Evolutionary conservation across 1,284 basidiomycete species (phyloP), one percentile per base, ranked within the genome.

Genomic region (Peniophora sp.): DNA sequence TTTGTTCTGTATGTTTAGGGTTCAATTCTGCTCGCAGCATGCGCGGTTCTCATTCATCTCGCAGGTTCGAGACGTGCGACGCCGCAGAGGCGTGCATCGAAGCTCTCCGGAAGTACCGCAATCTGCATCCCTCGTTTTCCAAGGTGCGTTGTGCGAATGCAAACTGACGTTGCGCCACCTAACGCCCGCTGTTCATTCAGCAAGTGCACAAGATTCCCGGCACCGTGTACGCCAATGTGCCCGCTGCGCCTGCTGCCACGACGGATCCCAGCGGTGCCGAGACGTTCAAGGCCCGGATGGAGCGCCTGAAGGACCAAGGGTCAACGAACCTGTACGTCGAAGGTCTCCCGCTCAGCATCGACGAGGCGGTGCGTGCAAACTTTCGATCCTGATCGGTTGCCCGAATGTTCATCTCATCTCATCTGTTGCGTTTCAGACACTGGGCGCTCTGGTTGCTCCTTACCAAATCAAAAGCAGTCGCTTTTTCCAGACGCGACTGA

Each of bases 191-290:
- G 44, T 34, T 48, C 52, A 12, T 47, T 11, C 53, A 87, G 83
- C 82, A 85, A 76, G 72, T 84, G 14, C 87, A 88, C 65, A 85
- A 86, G 63, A 88, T 89, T 38, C 85, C 85, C 8, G 85, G 85
- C 9, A 85, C 84, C 2, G 63, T 71, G 22, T 84, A 82, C 49
- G 63, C 67, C 2, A 56, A 62, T 19, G 38, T 52, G n/a, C 35
- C 53, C 55, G 6, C 56, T 56, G 35, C 53, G 32, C 48, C 54
- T n/a, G 41, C 36, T 23, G 38, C 38, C 38, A 16, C 38, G 8
- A 24, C 32, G 48, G 60, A 35, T 55, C 64, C 20, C 49, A 50
- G 59, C 14, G 69, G 69, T 3, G 72, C 70, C 27, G 73, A 72
- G 48, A 71, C 75, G 3, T 87, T 87, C 75, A 87, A 87, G 61